Evolutionary conservation across 1,284 basidiomycete genomes (phyloP), one percentile per base, ranked within the genome.

Genomic region (Pulchroboletus neoregius): DNA sequence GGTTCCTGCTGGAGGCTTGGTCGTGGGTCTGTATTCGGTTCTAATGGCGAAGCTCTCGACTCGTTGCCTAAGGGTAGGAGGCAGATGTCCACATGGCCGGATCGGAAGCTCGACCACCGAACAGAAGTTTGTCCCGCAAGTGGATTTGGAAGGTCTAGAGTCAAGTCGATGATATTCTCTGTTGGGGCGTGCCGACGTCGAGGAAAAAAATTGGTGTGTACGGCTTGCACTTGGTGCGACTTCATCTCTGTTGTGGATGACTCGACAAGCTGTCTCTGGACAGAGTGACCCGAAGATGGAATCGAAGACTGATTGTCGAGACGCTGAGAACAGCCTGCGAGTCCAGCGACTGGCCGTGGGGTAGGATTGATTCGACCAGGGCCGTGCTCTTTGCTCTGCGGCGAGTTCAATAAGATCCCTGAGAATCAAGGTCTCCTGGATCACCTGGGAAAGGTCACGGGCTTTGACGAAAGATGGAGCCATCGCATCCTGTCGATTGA

Each of bases 91-190:
- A 63, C 23, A 28, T 22, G 11, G 7, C 58, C 62, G 7, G 62
- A 66, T 31, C 51, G 56, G 44, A 63, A 65, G 12, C 45, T 26
- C 30, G 34, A 43, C 62, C 62, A 61, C 27, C 62, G 52, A 49
- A 28, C 13, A 37, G 33, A 28, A 30, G 11, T 13, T 5, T 27
- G 32, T 40, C 45, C 36, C 6, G 15, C 28, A 5, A 15, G 24
- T 8, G 45, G 38, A 43, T 28, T 31, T 24, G 42, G 34, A 9
- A 33, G 15, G 16, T 39, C 43, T 23, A 46, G n/a, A 8, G 51
- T 49, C 40, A 49, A 42, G 33, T 51, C 59, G 16, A 51, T 43
- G 36, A 51, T 37, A 3, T 33, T 34, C 31, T 45, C 45, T 13
- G 36, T 12, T 5, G 39, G 16, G 24, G 36, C 15, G 22, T 33